Conservation (phyloP, 2,329 filamentous ascomycete species). For the Leptographium procerum region DNA sequence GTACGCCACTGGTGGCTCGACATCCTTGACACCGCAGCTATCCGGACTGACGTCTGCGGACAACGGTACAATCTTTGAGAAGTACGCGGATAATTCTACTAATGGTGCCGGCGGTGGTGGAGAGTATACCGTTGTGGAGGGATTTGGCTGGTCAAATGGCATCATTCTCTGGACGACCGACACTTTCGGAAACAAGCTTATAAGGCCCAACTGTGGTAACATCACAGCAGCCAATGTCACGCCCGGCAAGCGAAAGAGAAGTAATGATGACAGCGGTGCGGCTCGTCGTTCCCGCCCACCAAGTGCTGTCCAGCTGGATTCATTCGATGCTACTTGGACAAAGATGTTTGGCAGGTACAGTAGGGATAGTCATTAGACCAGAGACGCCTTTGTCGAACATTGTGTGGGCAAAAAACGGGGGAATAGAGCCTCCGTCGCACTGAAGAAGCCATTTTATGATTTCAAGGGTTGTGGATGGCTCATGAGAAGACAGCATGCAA, state of each 20-base stretch:
- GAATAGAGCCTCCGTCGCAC: background rate
- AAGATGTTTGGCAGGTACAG: slow-evolving; percentile 31
- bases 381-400: background rate
- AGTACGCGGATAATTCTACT: slow-evolving; percentile 50
- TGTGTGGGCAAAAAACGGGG: background rate
- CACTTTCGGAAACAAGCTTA: slow-evolving; percentile 44
- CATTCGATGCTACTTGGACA: slow-evolving; percentile 33
- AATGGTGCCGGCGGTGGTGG: slow-evolving; percentile 53
- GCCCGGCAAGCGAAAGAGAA: slow-evolving; percentile 17
- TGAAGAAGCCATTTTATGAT: background rate
- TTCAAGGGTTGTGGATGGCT: background rate
- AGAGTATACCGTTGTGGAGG: slow-evolving; percentile 59
- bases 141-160: slow-evolving; percentile 61
- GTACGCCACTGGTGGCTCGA: slow-evolving; percentile 54
- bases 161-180: slow-evolving; percentile 57
- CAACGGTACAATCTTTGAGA: slow-evolving; percentile 57
- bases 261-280: background rate
- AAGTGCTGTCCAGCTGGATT: slow-evolving; percentile 34
- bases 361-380: background rate
- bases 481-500: background rate
- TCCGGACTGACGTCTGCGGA: slow-evolving; percentile 29
- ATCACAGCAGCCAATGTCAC: slow-evolving; percentile 29
- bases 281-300: slow-evolving; percentile 7
- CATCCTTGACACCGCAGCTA: slow-evolving; percentile 38
- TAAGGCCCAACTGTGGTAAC: slow-evolving; percentile 43